Base-by-base conservation (phyloP, 2,329 filamentous ascomycete genomes). In the Botrytis sinoallii region DNA sequence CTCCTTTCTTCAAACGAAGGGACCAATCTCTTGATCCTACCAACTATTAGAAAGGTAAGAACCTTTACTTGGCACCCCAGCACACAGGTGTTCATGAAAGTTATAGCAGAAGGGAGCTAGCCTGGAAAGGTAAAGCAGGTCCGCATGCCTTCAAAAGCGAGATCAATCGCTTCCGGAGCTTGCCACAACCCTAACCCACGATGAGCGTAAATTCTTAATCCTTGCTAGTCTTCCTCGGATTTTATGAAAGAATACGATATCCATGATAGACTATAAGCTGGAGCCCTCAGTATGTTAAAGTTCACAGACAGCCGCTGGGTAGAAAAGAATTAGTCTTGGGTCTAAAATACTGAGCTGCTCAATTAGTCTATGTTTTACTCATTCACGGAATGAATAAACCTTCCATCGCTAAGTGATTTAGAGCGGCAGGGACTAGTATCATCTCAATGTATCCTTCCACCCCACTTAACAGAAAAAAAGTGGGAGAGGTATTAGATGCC, bases 1-100 rank as follows among this genome's bases (percentile, higher is more conserved):
- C 2, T n/a, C 1, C 25, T n/a, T 14, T 52, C 22, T 25, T 9
- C 8, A 1, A 1, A 25, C 22, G 8, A 25, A 4, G 22, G 1
- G 9, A 52, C 4, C 22, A 10, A 9, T 25, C 1, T 6, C 22
- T 22, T 25, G 48, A 52, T 46, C 9, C 25, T 25, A 14, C 10
- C 48, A 1, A 6, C 10, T n/a, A n/a, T 14, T 25, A n/a, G 10
- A 52, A 3, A 8, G 46, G 9, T 25, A 10, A 9, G 32, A 32
- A 32, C 32, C 32, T 3, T 32, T 32, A 32, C 32, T 32, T 32
- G 32, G 32, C 32, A 32, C 32, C 32, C 32, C 32, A 4, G 32
- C 32, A 32, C 32, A 32, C 32, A n/a, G n/a, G n/a, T n/a, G n/a
- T n/a, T n/a, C n/a, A n/a, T n/a, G n/a, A n/a, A n/a, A n/a, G n/a